Evolutionary conservation across 306 rosid species (phyloP), one percentile per base, ranked within the genome.

Genomic region (Vigna nakashimae): DNA sequence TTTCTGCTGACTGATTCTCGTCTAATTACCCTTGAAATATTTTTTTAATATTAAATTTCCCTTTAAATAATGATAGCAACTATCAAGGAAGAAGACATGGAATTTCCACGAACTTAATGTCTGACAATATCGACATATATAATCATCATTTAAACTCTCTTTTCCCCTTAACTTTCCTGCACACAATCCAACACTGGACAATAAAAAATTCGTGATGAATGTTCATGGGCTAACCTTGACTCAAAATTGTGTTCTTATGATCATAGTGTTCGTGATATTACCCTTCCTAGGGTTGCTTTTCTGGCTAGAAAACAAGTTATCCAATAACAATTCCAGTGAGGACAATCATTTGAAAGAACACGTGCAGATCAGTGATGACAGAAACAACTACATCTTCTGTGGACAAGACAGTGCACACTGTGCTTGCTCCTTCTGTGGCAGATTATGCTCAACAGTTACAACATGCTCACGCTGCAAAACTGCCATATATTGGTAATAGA

Each of bases 361-460:
- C 4, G 7, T 52, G 73, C 62, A 53, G 12, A 51, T 50, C 7
- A 59, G 45, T 28, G 52, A 62, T 58, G 73, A 62, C 28, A 42
- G 15, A 6, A 46, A 59, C 28, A 38, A 8, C 18, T 38, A 7
- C 8, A 6, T 28, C 14, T 50, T 69, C 16, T 75, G n/a, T 62
- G 40, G 49, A 65, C 67, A 56, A 65, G 53, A 70, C 24, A 58
- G 32, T 13, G 59, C 28, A 52, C 7, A 69, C 24, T 14, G 69
- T 64, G 66, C 60, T 71, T 80, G 87, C 49, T 76, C 82, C 4
- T 76, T 71, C 66, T 84, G 87, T 80, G 82, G 82, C 7, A 76
- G 78, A 76, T 30, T 71, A 71, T 65, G 79, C 49, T 2, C 38
- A 49, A 22, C 50, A 65, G 26, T 32, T 79, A 11, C 64, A 65